A percentile compares a stretch with the other conserved stretches of the same genome.
phyloP scores from a whole-genome alignment of 2,329 filamentous ascomycete species.

The Ascochyta koolunga region DNA sequence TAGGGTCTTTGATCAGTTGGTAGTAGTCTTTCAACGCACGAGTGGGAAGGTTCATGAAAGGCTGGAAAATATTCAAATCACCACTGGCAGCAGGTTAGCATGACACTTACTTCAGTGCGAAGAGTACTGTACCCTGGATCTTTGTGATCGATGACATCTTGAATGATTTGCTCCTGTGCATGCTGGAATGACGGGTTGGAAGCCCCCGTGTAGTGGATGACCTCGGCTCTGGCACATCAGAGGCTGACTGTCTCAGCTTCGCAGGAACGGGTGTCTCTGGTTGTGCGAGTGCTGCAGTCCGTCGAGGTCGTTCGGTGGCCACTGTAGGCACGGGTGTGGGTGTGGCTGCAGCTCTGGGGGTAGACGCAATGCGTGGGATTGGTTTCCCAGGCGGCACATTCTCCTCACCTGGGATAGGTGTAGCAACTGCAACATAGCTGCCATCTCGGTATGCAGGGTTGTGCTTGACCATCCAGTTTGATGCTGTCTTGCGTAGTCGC shows the following conservation, averaged over 20 bases:
- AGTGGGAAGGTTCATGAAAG: constrained; percentile 79
- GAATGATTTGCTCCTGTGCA: constrained; percentile 83
- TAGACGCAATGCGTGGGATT: constrained; percentile 34
- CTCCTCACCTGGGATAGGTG: constrained; percentile 69
- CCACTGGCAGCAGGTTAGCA: constrained; percentile 37
- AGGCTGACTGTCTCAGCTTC: constrained; percentile 40
- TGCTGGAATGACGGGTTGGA: constrained; percentile 70
- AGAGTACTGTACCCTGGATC: constrained; percentile 54
- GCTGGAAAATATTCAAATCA: constrained; percentile 72
- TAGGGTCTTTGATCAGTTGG: constrained; percentile 77
- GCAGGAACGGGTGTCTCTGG: constrained; percentile 42
- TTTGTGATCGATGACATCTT: constrained; percentile 71
- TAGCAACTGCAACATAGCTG: constrained; percentile 72
- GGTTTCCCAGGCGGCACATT: constrained; percentile 40
- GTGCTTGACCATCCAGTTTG: constrained; percentile 84
- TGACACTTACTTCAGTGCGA: neutral
- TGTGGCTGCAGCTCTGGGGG: constrained; percentile 32
- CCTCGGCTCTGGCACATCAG: constrained; percentile 27
- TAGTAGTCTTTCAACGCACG: constrained; percentile 85
- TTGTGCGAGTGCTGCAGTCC: constrained; percentile 36
- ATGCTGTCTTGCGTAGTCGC: constrained; percentile 81
- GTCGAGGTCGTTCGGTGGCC: constrained; percentile 37
- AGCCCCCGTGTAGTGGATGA: constrained; percentile 45
- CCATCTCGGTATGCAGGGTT: constrained; percentile 80
- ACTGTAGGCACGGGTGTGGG: constrained; percentile 27